Conservation (phyloP, 371 early-diverging fungal genomes). For the Mortierella sp. region DNA sequence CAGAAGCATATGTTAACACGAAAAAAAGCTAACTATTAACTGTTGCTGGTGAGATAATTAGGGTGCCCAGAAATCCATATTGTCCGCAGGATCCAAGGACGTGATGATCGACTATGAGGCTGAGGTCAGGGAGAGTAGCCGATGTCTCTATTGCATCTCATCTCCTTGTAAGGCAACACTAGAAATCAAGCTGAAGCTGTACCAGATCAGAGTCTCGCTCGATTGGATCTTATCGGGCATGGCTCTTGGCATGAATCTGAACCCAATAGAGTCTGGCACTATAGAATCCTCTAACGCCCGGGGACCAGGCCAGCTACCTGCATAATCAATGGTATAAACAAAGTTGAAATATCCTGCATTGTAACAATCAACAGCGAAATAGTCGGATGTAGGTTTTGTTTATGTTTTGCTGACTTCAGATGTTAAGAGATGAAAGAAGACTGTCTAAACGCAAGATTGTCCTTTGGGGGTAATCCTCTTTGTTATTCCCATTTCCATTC, state of each 20-base stretch:
- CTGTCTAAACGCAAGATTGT: not conserved
- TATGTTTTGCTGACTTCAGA: too few relatives aligned
- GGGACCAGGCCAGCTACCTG: not conserved
- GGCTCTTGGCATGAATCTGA: not conserved
- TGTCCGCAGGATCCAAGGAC: conserved; percentile 34
- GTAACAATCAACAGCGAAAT: too few relatives aligned
- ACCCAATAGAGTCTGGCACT: not conserved
- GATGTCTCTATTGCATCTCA: conserved; percentile 37
- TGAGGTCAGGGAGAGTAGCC: conserved; percentile 25
- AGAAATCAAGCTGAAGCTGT: conserved; percentile 40
- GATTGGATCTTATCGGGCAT: conserved; percentile 51
- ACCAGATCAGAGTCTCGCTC: conserved; percentile 36
- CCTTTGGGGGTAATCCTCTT: too few relatives aligned
- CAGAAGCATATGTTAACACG: not conserved
- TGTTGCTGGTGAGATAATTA: not conserved
- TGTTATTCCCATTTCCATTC: not conserved
- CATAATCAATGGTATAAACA: not conserved
- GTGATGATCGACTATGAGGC: conserved; percentile 30
- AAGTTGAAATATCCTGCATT: not conserved
- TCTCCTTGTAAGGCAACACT: conserved; percentile 41
- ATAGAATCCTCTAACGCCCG: not conserved
- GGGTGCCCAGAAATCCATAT: not conserved
- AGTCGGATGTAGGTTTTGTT: too few relatives aligned
- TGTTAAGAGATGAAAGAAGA: too few relatives aligned
- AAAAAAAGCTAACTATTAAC: not conserved